Base-by-base conservation (phyloP, 345 rosid species). In the Brassica incana region DNA sequence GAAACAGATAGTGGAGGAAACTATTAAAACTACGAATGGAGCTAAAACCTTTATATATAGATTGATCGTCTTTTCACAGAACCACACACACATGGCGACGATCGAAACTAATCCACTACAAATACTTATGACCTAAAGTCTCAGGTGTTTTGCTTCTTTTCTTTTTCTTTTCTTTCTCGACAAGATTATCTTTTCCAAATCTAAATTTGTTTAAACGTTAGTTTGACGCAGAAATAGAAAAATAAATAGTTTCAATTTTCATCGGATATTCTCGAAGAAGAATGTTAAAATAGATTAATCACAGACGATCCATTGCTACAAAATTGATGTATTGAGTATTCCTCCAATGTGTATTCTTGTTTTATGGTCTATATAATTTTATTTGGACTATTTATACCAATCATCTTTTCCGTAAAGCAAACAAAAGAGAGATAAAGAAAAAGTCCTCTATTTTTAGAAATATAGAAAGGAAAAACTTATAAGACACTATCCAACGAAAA, bases 141-240 rank as follows among this genome's bases (percentile, higher is more conserved):
- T 76, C 83, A 80, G 83, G 80, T 80, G 83, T 71, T 80, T 77
- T 64, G 8, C 16, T 65, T 58, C 60, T 58, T 80, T 60, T 8
- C 9, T 69, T 58, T 29, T 7, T 64, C 52, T 8, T 3, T 23
- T 7, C 29, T 5, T 4, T 32, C 23, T 5, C 25, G 6, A 2
- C 8, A 36, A 65, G 16, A 11, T 32, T 54, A 43, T 18, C 45
- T 50, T 38, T 7, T 25, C 14, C 27, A 3, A 12, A 43, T 1
- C 38, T 18, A n/a, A 27, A 5, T 36, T 10, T 58, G n/a, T 48
- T 48, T 48, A 33, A 32, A 29, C 59, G n/a, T 58, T 35, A 6
- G 15, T 54, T 29, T 35, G n/a, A 36, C 29, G 27, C 40, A 4
- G 58, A 23, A 16, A 75, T 36, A 0, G n/a, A 29, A 15, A 14